These are phyloP conservation scores for Cercospora zeae-maydis DNA, from an alignment of 2,329 filamentous ascomycete species.

Conservation along the genomic window DNA sequence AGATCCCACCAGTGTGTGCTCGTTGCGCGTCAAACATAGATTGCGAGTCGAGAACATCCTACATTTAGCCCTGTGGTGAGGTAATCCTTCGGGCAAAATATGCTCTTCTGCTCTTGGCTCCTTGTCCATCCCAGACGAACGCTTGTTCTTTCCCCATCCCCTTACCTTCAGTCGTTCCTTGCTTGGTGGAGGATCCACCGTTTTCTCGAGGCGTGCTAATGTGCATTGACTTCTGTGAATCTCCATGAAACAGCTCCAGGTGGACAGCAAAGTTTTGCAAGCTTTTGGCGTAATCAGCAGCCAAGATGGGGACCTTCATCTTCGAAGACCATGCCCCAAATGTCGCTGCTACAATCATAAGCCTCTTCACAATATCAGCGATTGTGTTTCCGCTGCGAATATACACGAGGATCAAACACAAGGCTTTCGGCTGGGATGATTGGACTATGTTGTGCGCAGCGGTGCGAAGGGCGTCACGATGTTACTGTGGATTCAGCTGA, in stretches of 20 bases:
- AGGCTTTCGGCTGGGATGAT: slow-evolving; percentile 34
- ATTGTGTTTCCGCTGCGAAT: slow-evolving; percentile 24
- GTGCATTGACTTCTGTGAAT: neutral
- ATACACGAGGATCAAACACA: slow-evolving; percentile 24
- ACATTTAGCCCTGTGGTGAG: neutral
- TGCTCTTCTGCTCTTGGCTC: neutral
- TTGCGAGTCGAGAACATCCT: slow-evolving; percentile 4
- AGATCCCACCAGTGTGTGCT: neutral
- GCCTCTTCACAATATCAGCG: slow-evolving; percentile 15
- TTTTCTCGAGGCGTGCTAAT: neutral
- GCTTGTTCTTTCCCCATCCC: neutral
- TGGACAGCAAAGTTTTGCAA: neutral
- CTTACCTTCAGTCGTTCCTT: neutral
- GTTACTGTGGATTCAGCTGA: neutral
- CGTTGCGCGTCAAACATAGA: neutral
- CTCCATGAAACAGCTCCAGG: neutral
- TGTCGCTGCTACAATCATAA: slow-evolving; percentile 25
- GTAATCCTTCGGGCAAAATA: neutral
- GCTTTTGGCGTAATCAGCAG: neutral
- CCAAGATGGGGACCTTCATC: slow-evolving; percentile 13
- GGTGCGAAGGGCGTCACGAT: neutral
- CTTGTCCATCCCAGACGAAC: slow-evolving; percentile 1
- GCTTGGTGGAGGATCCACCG: neutral
- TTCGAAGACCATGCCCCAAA: slow-evolving; percentile 25
- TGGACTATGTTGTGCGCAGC: slow-evolving; percentile 29